These are phyloP conservation scores for Hanseniaspora guilliermondii DNA, from an alignment of 805 yeast genomes.

Conservation along the genomic window DNA sequence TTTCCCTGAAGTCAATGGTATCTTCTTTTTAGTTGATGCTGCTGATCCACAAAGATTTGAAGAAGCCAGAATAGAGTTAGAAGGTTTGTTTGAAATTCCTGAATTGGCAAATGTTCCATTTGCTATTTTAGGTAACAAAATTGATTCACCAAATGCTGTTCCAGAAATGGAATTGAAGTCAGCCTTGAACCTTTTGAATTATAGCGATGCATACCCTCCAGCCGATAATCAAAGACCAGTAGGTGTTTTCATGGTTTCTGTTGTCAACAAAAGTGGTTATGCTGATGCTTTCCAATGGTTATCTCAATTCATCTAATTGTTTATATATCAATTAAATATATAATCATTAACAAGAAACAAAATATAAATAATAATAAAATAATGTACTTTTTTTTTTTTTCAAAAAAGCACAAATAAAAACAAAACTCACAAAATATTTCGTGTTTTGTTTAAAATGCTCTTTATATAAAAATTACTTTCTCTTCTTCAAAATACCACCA, in stretches of 20 bases:
- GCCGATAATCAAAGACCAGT: conserved; percentile 74
- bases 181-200: conserved; percentile 67
- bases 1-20: conserved; percentile 98
- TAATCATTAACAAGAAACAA: too few species aligned
- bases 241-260: conserved; percentile 94
- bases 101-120: conserved; percentile 85
- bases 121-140: conserved; percentile 88
- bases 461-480: background rate
- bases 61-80: conserved; percentile 90
- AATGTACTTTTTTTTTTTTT: too few species aligned
- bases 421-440: background rate
- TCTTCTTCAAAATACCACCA: conserved; percentile 5
- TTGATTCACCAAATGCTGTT: conserved; percentile 87
- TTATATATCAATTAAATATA: background rate
- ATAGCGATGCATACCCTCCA: conserved; percentile 74
- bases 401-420: background rate
- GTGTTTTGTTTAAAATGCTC: background rate
- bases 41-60: conserved; percentile 93
- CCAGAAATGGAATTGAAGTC: conserved; percentile 87
- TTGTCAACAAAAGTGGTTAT: conserved; percentile 96
- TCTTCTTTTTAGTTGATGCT: conserved; percentile 90
- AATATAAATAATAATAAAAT: too few species aligned
- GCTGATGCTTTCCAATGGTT: conserved; percentile 98
- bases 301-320: conserved; percentile 70
- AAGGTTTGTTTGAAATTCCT: conserved; percentile 82